A percentile compares a stretch with the other conserved stretches of the same genome.
phyloP scores from a whole-genome alignment of 768 basidiomycete species.

The Hygrocybe coccinea region DNA sequence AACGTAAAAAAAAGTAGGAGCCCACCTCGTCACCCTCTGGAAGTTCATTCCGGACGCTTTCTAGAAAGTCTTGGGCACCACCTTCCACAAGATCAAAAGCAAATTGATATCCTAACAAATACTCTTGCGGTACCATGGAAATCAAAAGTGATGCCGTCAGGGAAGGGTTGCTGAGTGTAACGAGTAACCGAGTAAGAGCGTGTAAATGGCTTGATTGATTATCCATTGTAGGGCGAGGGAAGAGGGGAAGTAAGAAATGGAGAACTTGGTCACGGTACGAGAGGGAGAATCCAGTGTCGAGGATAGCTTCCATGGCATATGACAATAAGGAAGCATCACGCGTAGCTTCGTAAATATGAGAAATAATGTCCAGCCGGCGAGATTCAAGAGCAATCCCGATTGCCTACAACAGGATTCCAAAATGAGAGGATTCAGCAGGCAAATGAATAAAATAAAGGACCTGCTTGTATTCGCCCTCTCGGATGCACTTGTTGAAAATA shows the following conservation, averaged over 20 bases:
- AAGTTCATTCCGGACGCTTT: constrained; percentile 62
- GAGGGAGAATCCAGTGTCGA: constrained; percentile 85
- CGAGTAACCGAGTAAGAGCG: constrained; percentile 81
- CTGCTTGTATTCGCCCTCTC: constrained; percentile 88
- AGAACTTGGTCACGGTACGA: constrained; percentile 80
- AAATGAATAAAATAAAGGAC: constrained; percentile 35
- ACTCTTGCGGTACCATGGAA: constrained; percentile 65
- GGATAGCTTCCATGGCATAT: constrained; percentile 89
- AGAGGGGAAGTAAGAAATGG: constrained; percentile 76
- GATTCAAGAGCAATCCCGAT: constrained; percentile 95
- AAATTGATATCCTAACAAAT: constrained; percentile 85
- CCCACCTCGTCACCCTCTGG: constrained; percentile 65
- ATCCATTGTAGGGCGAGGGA: constrained; percentile 68
- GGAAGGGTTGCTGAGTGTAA: constrained; percentile 79
- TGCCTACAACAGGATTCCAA: constrained; percentile 46
- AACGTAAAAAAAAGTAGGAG: constrained; percentile 5
- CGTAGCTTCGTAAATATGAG: constrained; percentile 66
- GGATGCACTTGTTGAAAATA: constrained; percentile 80
- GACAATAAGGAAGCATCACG: constrained; percentile 75
- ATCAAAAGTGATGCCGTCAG: constrained; percentile 70
- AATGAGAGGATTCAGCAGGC: constrained; percentile 13
- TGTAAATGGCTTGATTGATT: constrained; percentile 73
- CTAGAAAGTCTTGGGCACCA: constrained; percentile 88
- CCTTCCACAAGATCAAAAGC: constrained; percentile 95
- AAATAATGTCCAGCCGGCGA: constrained; percentile 80